Conservation (phyloP, 225 moss, liverwort and hornwort genomes). For the Physcomitrellopsis africana region DNA sequence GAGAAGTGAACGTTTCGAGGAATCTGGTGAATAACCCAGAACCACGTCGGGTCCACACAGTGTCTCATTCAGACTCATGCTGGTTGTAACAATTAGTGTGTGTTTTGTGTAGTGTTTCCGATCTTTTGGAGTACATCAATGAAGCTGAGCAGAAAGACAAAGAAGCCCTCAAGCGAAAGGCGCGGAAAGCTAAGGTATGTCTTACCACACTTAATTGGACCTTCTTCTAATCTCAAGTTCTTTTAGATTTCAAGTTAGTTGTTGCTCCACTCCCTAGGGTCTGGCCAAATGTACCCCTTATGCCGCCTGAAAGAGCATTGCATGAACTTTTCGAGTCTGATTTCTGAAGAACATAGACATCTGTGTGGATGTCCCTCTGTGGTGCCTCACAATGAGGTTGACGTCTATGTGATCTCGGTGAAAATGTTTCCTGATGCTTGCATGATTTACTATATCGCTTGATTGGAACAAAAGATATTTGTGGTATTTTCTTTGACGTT, state of each 20-base stretch:
- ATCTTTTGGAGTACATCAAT: slow-evolving; percentile 72
- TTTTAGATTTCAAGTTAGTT: background rate
- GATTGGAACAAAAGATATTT: too few relatives aligned
- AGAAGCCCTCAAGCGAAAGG: slow-evolving; percentile 54
- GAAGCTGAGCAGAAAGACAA: slow-evolving; percentile 70
- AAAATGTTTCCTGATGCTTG: too few relatives aligned
- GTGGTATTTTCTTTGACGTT: background rate
- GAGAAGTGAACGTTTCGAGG: background rate
- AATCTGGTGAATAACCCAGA: background rate
- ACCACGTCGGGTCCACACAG: background rate
- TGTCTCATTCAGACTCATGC: background rate
- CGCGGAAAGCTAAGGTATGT: slow-evolving; percentile 55
- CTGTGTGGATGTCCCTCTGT: too few relatives aligned
- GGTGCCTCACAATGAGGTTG: too few relatives aligned
- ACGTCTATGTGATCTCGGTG: too few relatives aligned
- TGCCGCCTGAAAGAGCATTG: too few relatives aligned
- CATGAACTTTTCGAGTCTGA: too few relatives aligned
- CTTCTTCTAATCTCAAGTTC: background rate
- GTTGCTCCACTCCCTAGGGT: background rate
- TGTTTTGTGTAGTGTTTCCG: slow-evolving; percentile 57
- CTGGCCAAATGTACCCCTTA: too few relatives aligned
- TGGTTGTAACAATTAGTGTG: background rate
- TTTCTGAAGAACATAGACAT: too few relatives aligned
- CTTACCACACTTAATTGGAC: background rate
- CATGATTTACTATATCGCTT: too few relatives aligned